These are phyloP conservation scores for Penicillium sp. DNA, from an alignment of 2,329 filamentous ascomycete genomes.

Conservation along the genomic window DNA sequence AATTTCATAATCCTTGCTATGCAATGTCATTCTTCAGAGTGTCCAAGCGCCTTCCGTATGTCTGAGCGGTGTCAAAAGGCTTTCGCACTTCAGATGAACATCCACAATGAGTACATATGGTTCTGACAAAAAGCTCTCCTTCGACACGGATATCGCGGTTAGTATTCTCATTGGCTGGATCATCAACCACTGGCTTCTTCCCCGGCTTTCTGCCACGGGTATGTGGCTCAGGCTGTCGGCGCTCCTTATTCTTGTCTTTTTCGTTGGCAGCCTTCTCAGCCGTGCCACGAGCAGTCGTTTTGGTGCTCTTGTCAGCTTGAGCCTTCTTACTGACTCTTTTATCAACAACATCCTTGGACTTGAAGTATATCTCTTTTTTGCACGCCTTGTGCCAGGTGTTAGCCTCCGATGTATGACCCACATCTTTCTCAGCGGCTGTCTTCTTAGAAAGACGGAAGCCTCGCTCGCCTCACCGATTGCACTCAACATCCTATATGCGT, in stretches of 20 bases:
- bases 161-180: slow-evolving; percentile 5
- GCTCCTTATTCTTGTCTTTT: neutral
- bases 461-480: slow-evolving; percentile 62
- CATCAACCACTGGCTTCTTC: neutral
- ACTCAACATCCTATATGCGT: slow-evolving; percentile 61
- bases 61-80: no score
- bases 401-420: neutral
- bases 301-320: neutral
- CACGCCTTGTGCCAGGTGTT: neutral
- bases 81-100: no score
- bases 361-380: neutral
- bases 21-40: no score
- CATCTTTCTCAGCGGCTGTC: neutral
- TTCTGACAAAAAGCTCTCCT: no score
- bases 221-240: neutral
- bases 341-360: slow-evolving; percentile 5
- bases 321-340: neutral
- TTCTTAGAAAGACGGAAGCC: slow-evolving; percentile 50
- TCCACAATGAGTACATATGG: no score
- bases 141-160: no score
- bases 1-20: no score
- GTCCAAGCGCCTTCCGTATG: no score
- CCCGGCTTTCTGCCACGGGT: slow-evolving; percentile 8
- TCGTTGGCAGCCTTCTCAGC: slow-evolving; percentile 7
- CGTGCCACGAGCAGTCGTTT: slow-evolving; percentile 6